Evolutionary conservation across 208 protist genomes (phyloP), one percentile per base, ranked within the genome.

Genomic region (Trichomonas tenax): DNA sequence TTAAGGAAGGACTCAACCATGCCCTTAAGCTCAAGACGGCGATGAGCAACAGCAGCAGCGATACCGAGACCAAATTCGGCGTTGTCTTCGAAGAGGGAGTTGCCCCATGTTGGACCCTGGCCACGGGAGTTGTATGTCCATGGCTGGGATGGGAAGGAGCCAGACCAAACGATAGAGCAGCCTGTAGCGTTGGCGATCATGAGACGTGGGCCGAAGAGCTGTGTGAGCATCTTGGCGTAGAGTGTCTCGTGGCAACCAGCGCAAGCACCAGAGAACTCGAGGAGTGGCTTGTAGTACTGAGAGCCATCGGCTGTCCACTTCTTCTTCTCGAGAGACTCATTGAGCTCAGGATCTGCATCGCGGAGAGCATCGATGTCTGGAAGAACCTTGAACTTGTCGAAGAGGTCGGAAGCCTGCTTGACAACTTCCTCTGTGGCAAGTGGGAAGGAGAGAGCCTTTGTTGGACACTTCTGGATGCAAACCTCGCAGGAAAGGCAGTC

Each of bases 191-290:
- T 98, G 51, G 98, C 98, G 95, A 98, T 98, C 89, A 98, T 95
- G 36, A 98, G 26, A 26, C 97, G 72, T 23, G 98, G 97, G 51
- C 98, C 98, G 63, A 98, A 98, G 3, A 98, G 96, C 93, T 98
- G 98, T 3, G 98, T 98, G 36, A 98, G 31, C 14, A 98, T 96
- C 82, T 98, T 98, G 58, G 98, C 96, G 88, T 98, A 97, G 15
- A 97, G 95, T 40, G 98, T 98, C 89, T 98, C 98, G 96, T 97
- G 97, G 96, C 98, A 98, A 72, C 98, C 98, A 45, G 96, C 97
- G 96, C 98, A 98, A 36, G 98, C 98, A 44, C 98, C 98, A n/a
- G 72, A 96, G 96, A 98, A 98, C 96, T 98, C 98, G n/a, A 98
- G 88, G 21, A 97, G 95, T 26, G 98, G 98, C 96, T 97, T 63